Evolutionary conservation across 768 basidiomycete genomes (phyloP).

Genomic region (Boletus reticulatus): DNA sequence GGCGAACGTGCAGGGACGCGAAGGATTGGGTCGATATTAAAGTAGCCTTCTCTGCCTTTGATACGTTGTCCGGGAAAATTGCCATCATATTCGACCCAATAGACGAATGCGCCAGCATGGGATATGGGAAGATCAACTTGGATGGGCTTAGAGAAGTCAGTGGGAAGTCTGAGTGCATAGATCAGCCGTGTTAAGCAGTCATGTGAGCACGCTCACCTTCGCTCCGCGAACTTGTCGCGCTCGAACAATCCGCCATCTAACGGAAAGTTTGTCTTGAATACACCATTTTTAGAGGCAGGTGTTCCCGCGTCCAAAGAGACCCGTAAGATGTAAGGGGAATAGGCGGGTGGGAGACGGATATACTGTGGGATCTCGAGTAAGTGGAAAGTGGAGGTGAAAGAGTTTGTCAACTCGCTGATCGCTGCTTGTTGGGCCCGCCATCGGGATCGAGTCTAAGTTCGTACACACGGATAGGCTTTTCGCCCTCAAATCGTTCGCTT

Average conservation of each 20-base stretch:
- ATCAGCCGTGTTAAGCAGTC: constrained; percentile 12
- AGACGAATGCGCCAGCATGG: constrained; percentile 93
- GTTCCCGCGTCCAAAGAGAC: constrained; percentile 92
- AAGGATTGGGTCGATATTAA: constrained; percentile 93
- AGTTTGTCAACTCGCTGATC: constrained; percentile 58
- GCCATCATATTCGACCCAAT: constrained; percentile 90
- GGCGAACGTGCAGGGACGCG: constrained; percentile 67
- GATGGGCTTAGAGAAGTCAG: constrained; percentile 86
- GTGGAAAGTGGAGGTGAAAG: constrained; percentile 1
- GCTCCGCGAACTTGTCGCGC: constrained; percentile 68
- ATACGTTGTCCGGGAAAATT: constrained; percentile 56
- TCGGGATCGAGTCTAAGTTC: constrained; percentile 85
- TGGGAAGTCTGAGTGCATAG: constrained; percentile 60
- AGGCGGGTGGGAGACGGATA: constrained; percentile 91
- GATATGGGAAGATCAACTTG: constrained; percentile 95
- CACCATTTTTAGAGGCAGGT: constrained; percentile 83
- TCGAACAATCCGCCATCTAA: constrained; percentile 87
- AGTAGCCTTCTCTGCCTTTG: constrained; percentile 87
- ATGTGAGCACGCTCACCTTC: constrained; percentile 52
- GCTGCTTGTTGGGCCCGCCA: constrained; percentile 85
- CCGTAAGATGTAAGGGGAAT: constrained; percentile 84
- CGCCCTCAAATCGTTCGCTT: constrained; percentile 47
- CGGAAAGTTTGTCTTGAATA: constrained; percentile 96
- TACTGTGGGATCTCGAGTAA: constrained; percentile 54
- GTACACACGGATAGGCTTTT: constrained; percentile 75